Evolutionary conservation across 441 rosid species (phyloP).

Genomic region (Euphorbia celastroides): DNA sequence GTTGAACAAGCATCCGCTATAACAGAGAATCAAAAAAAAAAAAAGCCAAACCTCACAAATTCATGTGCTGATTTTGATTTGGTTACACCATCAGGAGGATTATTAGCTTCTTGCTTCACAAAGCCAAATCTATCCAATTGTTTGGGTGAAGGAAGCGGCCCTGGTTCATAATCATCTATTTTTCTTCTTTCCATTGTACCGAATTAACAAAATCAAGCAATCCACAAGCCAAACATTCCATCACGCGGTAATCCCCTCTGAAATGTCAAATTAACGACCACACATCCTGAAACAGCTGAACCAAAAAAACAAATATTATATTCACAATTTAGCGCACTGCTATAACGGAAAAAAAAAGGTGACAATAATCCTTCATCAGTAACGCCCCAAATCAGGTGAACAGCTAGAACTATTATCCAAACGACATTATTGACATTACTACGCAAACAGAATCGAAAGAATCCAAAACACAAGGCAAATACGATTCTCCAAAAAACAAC

Average conservation of each 20-base stretch:
- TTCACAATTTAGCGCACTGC: not conserved
- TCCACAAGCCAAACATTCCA: constrained; percentile 17
- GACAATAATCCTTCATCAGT: not conserved
- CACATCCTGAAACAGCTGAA: constrained; percentile 16
- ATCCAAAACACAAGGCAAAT: not conserved
- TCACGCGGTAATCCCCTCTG: constrained; percentile 22
- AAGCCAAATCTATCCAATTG: constrained; percentile 75
- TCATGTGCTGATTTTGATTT: constrained; percentile 48
- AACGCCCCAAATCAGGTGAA: not conserved
- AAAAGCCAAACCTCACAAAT: constrained; percentile 42
- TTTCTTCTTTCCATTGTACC: constrained; percentile 63
- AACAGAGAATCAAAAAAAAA: not conserved
- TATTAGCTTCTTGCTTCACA: constrained; percentile 55
- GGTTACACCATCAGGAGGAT: constrained; percentile 40
- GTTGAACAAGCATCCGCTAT: not conserved
- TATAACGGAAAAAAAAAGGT: not conserved
- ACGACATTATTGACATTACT: not conserved
- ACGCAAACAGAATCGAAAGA: not conserved
- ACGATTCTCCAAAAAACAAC: constrained; percentile 14
- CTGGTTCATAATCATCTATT: constrained; percentile 58
- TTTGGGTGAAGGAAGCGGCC: constrained; percentile 57
- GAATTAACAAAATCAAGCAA: constrained; percentile 23
- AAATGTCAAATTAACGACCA: constrained; percentile 11
- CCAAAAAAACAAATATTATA: not conserved
- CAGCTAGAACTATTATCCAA: not conserved